A percentile compares a stretch with the other conserved stretches of the same genome.
phyloP scores from a whole-genome alignment of 345 rosid genomes.

The Populus ilicifolia region DNA sequence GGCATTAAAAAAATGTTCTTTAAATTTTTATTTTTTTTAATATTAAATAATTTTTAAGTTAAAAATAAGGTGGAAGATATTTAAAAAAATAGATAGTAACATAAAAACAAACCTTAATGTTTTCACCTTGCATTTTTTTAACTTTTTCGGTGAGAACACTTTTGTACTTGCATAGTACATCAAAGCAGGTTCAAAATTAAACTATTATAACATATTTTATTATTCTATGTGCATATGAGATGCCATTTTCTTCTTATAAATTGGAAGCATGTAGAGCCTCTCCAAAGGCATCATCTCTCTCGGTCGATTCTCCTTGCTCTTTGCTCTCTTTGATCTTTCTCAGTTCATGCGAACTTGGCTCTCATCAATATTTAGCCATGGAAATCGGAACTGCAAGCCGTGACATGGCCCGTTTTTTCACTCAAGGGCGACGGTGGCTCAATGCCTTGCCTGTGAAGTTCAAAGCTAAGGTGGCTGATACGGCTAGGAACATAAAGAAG shows the following conservation, averaged over 20 bases:
- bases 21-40: too few species aligned
- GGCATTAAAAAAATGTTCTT: too few species aligned
- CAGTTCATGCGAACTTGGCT: neutral
- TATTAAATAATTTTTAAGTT: too few species aligned
- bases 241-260: conserved; percentile 19
- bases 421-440: neutral
- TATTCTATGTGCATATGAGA: neutral
- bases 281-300: conserved; percentile 8
- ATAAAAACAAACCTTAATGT: too few species aligned
- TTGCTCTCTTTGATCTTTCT: neutral
- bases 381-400: conserved; percentile 13
- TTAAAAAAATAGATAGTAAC: too few species aligned
- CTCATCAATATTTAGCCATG: conserved; percentile 11
- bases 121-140: too few species aligned
- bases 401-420: neutral
- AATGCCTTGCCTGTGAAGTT: conserved; percentile 17
- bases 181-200: too few species aligned
- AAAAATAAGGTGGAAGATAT: too few species aligned
- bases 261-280: conserved; percentile 5
- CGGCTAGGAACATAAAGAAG: conserved; percentile 27
- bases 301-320: neutral
- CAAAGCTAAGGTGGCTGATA: conserved; percentile 8
- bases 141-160: too few species aligned
- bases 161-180: too few species aligned
- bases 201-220: neutral